These are phyloP conservation scores for Emmonsia crescens DNA, from an alignment of 2,329 filamentous ascomycete species.

Conservation along the genomic window DNA sequence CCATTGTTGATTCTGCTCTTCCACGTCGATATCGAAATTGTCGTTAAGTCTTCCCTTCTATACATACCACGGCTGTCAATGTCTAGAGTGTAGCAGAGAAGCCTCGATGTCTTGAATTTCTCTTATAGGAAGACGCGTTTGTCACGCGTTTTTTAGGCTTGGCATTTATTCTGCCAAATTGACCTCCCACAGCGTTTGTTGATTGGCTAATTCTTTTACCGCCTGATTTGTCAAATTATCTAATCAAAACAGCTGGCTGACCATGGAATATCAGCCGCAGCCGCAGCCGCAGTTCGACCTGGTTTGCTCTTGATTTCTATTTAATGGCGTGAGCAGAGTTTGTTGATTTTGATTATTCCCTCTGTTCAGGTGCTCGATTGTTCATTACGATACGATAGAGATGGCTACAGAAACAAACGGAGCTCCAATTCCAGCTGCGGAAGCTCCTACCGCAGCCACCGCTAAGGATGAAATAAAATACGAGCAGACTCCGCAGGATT, in stretches of 20 bases:
- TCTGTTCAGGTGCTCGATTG: background rate
- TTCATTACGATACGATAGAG: background rate
- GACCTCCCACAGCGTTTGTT: background rate
- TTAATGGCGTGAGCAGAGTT: background rate
- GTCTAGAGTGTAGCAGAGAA: background rate
- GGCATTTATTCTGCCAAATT: background rate
- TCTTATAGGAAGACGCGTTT: background rate
- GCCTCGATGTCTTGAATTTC: background rate
- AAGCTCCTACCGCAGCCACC: conserved; percentile 1
- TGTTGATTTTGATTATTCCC: background rate
- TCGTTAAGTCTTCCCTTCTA: background rate
- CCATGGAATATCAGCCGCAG: background rate
- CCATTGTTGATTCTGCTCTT: conserved; percentile 2
- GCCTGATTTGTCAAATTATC: background rate
- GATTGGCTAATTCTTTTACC: background rate
- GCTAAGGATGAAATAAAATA: background rate
- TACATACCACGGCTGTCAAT: background rate
- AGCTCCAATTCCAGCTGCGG: conserved; percentile 8
- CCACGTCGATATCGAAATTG: background rate
- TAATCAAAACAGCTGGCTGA: background rate
- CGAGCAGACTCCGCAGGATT: background rate
- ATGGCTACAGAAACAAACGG: conserved; percentile 1
- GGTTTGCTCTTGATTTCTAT: background rate
- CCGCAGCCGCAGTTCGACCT: background rate
- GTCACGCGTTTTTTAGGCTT: background rate